A percentile compares a stretch with the other conserved stretches of the same genome.
Conservation (phyloP, 2,329 filamentous ascomycete species). For the Pseudofabraea citricarpa region DNA sequence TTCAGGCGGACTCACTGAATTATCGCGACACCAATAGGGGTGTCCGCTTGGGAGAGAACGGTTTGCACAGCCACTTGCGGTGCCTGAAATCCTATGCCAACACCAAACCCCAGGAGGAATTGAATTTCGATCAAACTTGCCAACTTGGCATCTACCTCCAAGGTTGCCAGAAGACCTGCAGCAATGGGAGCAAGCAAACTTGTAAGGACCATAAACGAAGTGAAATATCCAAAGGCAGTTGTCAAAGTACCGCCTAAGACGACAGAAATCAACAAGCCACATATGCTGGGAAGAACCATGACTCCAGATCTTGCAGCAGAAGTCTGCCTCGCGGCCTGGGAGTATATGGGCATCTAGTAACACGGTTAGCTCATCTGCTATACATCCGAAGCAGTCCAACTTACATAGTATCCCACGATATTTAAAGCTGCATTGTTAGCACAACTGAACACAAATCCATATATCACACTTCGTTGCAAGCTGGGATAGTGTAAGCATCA, state of each 20-base stretch:
- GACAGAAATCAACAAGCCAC: slow-evolving; percentile 14
- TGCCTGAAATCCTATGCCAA: slow-evolving; percentile 7
- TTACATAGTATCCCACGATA: slow-evolving; percentile 32
- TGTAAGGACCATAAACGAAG: slow-evolving; percentile 7
- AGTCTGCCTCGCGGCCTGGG: slow-evolving; percentile 3
- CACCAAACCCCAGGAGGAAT: slow-evolving; percentile 6
- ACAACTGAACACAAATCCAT: slow-evolving; percentile 1
- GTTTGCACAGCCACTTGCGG: slow-evolving; percentile 35
- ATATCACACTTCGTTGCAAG: slow-evolving; percentile 22
- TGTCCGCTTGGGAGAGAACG: slow-evolving; percentile 37
- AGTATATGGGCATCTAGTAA: slow-evolving; percentile 22
- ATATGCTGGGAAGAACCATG: not conserved
- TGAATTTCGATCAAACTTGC: slow-evolving; percentile 16
- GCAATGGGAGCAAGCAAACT: slow-evolving; percentile 6
- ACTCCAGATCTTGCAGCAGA: slow-evolving; percentile 1
- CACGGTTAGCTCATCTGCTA: too few species aligned
- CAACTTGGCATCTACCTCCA: slow-evolving; percentile 2
- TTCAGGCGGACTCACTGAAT: too few species aligned
- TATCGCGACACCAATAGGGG: slow-evolving; percentile 43
- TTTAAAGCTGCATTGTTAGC: slow-evolving; percentile 1
- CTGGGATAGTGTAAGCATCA: too few species aligned
- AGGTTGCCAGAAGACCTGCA: slow-evolving; percentile 4
- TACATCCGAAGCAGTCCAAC: not conserved
- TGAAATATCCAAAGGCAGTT: slow-evolving; percentile 4
- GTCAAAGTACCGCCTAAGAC: slow-evolving; percentile 1